These are phyloP conservation scores for Pelargonium citronellum DNA, from an alignment of 441 rosid species.

Conservation along the genomic window DNA sequence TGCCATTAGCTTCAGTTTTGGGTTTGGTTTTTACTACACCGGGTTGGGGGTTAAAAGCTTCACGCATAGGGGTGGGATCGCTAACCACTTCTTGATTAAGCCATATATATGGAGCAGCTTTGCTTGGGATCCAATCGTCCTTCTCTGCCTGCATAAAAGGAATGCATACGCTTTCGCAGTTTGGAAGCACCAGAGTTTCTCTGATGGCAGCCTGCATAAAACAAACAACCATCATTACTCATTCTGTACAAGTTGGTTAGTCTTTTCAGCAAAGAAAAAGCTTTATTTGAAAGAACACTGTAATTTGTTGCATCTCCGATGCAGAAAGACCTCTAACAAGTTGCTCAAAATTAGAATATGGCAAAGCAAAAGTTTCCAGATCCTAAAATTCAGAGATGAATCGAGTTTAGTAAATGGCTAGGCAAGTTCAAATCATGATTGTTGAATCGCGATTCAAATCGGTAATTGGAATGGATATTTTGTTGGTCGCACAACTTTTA, in stretches of 20 bases:
- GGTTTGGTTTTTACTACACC: slow-evolving; percentile 39
- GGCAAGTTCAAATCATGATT: too few relatives aligned
- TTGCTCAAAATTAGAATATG: background rate
- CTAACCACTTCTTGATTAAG: slow-evolving; percentile 54
- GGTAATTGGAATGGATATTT: too few relatives aligned
- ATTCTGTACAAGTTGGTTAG: background rate
- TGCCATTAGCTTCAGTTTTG: slow-evolving; percentile 28
- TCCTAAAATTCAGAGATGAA: background rate
- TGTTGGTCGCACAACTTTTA: too few relatives aligned
- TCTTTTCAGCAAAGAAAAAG: background rate
- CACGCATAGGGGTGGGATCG: slow-evolving; percentile 26
- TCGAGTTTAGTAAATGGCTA: too few relatives aligned
- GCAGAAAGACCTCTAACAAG: background rate
- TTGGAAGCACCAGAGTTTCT: slow-evolving; percentile 85
- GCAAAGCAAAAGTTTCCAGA: background rate
- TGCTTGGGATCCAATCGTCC: slow-evolving; percentile 76
- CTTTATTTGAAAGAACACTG: too few relatives aligned
- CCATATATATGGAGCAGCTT: slow-evolving; percentile 83
- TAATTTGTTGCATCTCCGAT: background rate
- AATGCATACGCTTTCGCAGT: slow-evolving; percentile 63
- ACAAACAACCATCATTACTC: background rate
- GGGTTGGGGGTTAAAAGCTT: slow-evolving; percentile 30
- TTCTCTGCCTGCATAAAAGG: slow-evolving; percentile 88
- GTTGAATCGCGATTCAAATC: too few relatives aligned
- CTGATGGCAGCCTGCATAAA: slow-evolving; percentile 52